phyloP scores from a whole-genome alignment of 768 basidiomycete species.

The Amanita jacksonii region DNA sequence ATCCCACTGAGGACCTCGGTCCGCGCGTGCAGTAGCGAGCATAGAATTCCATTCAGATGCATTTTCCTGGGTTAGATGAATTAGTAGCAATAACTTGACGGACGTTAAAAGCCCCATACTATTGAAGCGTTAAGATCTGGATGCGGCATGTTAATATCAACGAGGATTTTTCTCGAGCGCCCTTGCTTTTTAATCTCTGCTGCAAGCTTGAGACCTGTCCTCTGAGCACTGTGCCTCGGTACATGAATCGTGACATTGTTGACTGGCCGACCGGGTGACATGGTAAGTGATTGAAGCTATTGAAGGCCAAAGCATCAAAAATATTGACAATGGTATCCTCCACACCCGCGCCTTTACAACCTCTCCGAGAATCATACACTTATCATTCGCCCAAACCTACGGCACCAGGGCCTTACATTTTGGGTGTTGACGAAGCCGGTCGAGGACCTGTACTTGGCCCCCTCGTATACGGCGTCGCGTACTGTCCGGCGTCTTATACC shows the following conservation, averaged over 20 bases:
- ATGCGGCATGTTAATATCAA: conserved; percentile 55
- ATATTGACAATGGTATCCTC: conserved; percentile 55
- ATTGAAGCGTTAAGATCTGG: conserved; percentile 58
- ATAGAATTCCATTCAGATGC: conserved; percentile 85
- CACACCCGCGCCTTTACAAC: conserved; percentile 43
- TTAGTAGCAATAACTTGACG: no score
- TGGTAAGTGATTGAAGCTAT: conserved; percentile 19
- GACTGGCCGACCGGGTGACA: conserved; percentile 54
- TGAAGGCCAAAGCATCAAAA: no score
- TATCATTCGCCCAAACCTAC: conserved; percentile 69
- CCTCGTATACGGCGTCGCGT: conserved; percentile 92
- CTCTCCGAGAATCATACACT: conserved; percentile 64
- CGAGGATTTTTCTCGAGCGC: conserved; percentile 34
- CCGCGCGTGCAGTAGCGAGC: conserved; percentile 67
- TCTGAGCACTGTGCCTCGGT: conserved; percentile 68
- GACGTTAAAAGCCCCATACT: conserved; percentile 36
- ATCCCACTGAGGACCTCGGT: conserved; percentile 83
- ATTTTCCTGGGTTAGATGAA: conserved; percentile 62
- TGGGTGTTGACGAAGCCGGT: conserved; percentile 99
- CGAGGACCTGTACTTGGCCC: conserved; percentile 94
- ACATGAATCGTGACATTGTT: conserved; percentile 54
- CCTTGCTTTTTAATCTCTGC: conserved; percentile 50
- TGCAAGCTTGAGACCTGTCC: conserved; percentile 53
- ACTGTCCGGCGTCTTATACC: conserved; percentile 75
- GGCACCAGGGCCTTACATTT: conserved; percentile 71